phyloP scores from a whole-genome alignment of 805 yeast genomes.

The Saturnispora halmiae region DNA sequence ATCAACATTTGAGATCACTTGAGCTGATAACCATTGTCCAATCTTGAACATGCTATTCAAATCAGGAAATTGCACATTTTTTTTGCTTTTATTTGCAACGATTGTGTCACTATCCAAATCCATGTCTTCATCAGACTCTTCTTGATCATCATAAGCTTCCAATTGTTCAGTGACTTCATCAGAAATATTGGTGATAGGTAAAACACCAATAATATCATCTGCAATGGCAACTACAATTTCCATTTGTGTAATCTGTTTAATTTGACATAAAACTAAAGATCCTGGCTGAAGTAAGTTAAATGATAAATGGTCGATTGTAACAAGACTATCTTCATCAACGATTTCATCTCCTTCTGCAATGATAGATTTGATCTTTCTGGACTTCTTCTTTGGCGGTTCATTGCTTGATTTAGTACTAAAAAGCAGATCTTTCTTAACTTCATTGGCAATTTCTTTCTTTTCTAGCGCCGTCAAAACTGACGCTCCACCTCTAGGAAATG shows the following conservation, averaged over 20 bases:
- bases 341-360: slow-evolving; percentile 21
- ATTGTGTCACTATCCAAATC: slow-evolving; percentile 16
- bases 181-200: slow-evolving; percentile 67
- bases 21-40: slow-evolving; percentile 85
- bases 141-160: slow-evolving; percentile 47
- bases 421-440: slow-evolving; percentile 81
- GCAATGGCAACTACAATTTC: slow-evolving; percentile 69
- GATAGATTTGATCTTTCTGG: slow-evolving; percentile 23
- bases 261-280: slow-evolving; percentile 67
- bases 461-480: slow-evolving; percentile 82
- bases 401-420: slow-evolving; percentile 34
- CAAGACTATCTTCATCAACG: slow-evolving; percentile 22
- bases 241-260: slow-evolving; percentile 47
- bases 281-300: slow-evolving; percentile 64
- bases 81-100: slow-evolving; percentile 22
- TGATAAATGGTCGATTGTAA: slow-evolving; percentile 52
- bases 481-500: slow-evolving; percentile 95
- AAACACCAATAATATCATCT: slow-evolving; percentile 70
- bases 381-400: slow-evolving; percentile 23
- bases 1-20: slow-evolving; percentile 45
- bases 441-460: slow-evolving; percentile 84
- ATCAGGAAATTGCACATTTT: slow-evolving; percentile 44
- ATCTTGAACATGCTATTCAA: slow-evolving; percentile 44
- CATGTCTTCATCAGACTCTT: slow-evolving; percentile 31
- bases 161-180: slow-evolving; percentile 48